These are phyloP conservation scores for Iberis pinnata DNA, from an alignment of 345 rosid genomes.

Conservation along the genomic window DNA sequence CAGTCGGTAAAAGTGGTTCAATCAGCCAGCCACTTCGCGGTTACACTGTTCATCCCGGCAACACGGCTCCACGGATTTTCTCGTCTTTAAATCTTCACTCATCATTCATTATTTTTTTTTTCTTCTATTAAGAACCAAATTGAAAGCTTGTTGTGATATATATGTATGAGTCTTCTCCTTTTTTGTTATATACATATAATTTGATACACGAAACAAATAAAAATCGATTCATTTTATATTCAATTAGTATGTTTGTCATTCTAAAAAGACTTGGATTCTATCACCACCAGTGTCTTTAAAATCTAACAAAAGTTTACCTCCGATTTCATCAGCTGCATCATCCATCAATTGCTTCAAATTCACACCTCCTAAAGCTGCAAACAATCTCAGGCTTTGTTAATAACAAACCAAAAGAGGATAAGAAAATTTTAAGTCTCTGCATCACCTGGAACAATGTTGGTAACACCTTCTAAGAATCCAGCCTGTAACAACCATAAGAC, in stretches of 20 bases:
- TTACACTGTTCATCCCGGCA: conserved; percentile 17
- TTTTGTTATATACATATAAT: conserved; percentile 25
- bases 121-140: neutral
- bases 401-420: neutral
- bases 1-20: conserved; percentile 3
- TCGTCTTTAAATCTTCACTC: conserved; percentile 3
- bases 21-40: conserved; percentile 15
- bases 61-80: conserved; percentile 2
- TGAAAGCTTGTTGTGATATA: conserved; percentile 37
- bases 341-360: conserved; percentile 72
- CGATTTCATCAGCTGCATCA: conserved; percentile 63
- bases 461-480: conserved; percentile 52
- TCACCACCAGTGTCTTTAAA: conserved; percentile 73
- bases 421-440: neutral
- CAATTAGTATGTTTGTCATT: conserved; percentile 22
- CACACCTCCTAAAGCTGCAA: conserved; percentile 72
- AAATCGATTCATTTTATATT: no score
- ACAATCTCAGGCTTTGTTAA: neutral
- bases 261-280: conserved; percentile 85
- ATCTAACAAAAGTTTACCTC: conserved; percentile 73
- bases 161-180: conserved; percentile 16
- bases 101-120: conserved; percentile 15
- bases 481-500: conserved; percentile 43
- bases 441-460: conserved; percentile 90
- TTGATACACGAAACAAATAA: conserved; percentile 5